Conservation (phyloP, 768 basidiomycete genomes). For the Boletellus emodensis region DNA sequence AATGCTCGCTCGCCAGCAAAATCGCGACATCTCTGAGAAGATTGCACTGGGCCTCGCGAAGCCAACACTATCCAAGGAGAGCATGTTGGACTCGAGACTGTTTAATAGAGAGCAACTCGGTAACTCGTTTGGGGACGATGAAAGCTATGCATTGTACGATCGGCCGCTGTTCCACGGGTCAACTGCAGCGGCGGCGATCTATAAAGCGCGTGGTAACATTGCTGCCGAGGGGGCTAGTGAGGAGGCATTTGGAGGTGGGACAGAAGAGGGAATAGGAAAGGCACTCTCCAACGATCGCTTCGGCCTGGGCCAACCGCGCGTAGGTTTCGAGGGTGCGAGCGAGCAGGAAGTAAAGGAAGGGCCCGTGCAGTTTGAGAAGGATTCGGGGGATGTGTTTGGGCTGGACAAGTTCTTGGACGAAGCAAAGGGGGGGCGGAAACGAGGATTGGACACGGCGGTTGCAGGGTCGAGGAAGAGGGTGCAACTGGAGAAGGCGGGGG, state of each 20-base stretch:
- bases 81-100: conserved; percentile 93
- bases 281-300: conserved; percentile 94
- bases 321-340: conserved; percentile 89
- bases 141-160: conserved; percentile 93
- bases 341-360: conserved; percentile 86
- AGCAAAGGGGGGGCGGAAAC: conserved; percentile 92
- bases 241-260: conserved; percentile 90
- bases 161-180: conserved; percentile 95
- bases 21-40: conserved; percentile 99
- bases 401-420: conserved; percentile 96
- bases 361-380: conserved; percentile 98
- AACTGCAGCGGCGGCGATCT: conserved; percentile 97
- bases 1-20: conserved; percentile 91
- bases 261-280: conserved; percentile 89
- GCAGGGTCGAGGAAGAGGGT: conserved; percentile 66
- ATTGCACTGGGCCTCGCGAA: conserved; percentile 97
- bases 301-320: conserved; percentile 73
- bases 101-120: conserved; percentile 95
- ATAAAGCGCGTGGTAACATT: conserved; percentile 90
- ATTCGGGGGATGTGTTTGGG: conserved; percentile 94
- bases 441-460: conserved; percentile 76
- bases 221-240: conserved; percentile 68
- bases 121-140: conserved; percentile 82
- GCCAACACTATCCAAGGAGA: conserved; percentile 93
- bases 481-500: conserved; percentile 61